Evolutionary conservation across 1,284 basidiomycete species (phyloP), one percentile per base, ranked within the genome.

Genomic region (Anthracocystis setariae): DNA sequence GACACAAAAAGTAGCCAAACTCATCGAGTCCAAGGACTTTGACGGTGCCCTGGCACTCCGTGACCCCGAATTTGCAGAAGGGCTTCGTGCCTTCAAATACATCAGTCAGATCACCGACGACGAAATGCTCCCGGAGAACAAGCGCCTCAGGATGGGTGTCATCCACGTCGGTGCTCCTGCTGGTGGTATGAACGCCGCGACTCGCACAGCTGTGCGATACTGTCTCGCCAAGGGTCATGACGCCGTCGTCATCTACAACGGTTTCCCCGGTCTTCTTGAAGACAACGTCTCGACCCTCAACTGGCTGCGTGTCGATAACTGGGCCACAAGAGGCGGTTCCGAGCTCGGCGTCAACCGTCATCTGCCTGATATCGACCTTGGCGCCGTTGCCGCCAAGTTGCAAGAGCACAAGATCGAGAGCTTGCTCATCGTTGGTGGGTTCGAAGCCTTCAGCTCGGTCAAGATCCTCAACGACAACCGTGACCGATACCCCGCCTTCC

Each of bases 181-280:
- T 3, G 94, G 95, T 57, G 95, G 96, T 12, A 98, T 98, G 93
- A 98, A 98, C 82, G 94, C 94, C 1, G 95, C 95, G 0, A 97
- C 94, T 0, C 90, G 95, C 44, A 90, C 94, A 32, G 93, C 93
- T 1, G 93, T 92, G 8, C 91, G 95, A 17, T 97, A 93, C 86
- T 98, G 94, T 82, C 86, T 95, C 68, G 89, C 90, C 63, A 91
- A 93, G 79, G 95, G 96, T 0, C 95, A 98, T 84, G 91, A 88
- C 20, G 91, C 94, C 15, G 86, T 97, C 27, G 92, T 90, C 0
- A 89, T 99, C 75, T 90, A 94, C 86, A 98, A 98, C 83, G 94
- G 96, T 24, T 98, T 98, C 87, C 89, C 89, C 39, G 95, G 95
- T 32, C 86, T 98, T 8, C 88, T 98, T 21, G 92, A 97, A 63